phyloP scores from a whole-genome alignment of 805 yeast genomes.

The Groenewaldozyma tartarivorans region DNA sequence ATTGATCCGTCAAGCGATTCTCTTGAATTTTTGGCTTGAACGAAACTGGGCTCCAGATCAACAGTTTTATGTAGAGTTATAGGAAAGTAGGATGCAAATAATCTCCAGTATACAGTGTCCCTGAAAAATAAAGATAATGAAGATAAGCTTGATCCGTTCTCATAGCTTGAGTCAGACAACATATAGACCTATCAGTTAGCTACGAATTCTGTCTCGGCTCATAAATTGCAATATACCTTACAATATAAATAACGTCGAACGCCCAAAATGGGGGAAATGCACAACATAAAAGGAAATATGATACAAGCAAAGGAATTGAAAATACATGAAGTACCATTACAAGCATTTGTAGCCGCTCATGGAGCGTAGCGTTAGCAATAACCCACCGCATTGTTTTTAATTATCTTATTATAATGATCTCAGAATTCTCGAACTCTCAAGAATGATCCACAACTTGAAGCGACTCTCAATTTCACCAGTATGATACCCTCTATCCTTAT shows the following conservation, averaged over 20 bases:
- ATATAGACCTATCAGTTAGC: constrained; percentile 42
- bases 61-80: constrained; percentile 56
- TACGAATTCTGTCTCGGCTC: not conserved
- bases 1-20: not conserved
- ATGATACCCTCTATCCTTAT: no score
- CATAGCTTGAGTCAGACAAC: constrained; percentile 53
- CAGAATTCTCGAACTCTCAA: no score
- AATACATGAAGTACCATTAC: constrained; percentile 67
- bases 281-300: constrained; percentile 43
- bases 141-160: constrained; percentile 58
- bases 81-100: constrained; percentile 75
- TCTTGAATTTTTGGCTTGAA: not conserved
- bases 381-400: no score
- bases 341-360: not conserved
- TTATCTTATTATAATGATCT: no score
- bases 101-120: constrained; percentile 50
- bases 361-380: no score
- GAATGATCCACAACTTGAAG: no score
- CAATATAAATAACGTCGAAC: constrained; percentile 49
- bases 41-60: constrained; percentile 58
- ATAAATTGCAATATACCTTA: constrained; percentile 9
- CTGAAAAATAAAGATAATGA: constrained; percentile 52
- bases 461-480: no score
- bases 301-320: constrained; percentile 44
- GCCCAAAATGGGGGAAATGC: constrained; percentile 63